phyloP scores from a whole-genome alignment of 805 yeast species.

The Wickerhamomyces canadensis region DNA sequence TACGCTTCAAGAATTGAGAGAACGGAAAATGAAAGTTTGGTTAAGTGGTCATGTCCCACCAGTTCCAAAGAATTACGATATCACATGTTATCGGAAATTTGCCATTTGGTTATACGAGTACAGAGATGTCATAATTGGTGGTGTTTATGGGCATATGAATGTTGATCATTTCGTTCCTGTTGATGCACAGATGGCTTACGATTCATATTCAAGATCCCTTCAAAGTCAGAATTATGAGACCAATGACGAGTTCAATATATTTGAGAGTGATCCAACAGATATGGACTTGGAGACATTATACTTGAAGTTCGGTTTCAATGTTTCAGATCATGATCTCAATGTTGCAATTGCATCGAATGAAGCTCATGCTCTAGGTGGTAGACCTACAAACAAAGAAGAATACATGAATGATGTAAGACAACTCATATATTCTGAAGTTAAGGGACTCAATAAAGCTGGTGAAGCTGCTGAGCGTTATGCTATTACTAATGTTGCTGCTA shows the following conservation, averaged over 20 bases:
- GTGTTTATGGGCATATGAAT: slow-evolving; percentile 86
- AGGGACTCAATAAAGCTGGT: slow-evolving; percentile 28
- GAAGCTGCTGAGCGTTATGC: slow-evolving; percentile 52
- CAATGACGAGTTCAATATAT: slow-evolving; percentile 20
- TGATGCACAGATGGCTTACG: slow-evolving; percentile 65
- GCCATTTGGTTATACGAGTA: slow-evolving; percentile 80
- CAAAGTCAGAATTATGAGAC: slow-evolving; percentile 25
- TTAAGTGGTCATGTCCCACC: slow-evolving; percentile 88
- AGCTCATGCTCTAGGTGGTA: slow-evolving; percentile 48
- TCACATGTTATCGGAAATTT: slow-evolving; percentile 67
- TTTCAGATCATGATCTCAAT: slow-evolving; percentile 14
- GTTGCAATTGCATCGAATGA: slow-evolving; percentile 31
- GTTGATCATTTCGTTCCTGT: slow-evolving; percentile 79
- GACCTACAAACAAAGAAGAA: slow-evolving; percentile 58
- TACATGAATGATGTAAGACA: slow-evolving; percentile 59
- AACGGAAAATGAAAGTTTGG: slow-evolving; percentile 80
- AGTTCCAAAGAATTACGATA: slow-evolving; percentile 68
- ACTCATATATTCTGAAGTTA: slow-evolving; percentile 37
- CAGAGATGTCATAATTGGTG: slow-evolving; percentile 78
- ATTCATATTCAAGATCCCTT: slow-evolving; percentile 22
- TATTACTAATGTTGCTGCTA: slow-evolving; percentile 62
- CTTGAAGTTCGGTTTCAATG: slow-evolving; percentile 14
- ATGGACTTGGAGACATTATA: slow-evolving; percentile 22
- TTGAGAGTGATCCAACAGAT: slow-evolving; percentile 20
- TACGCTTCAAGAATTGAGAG: slow-evolving; percentile 66